Evolutionary conservation across 179 eudicot genomes (phyloP), one percentile per base, ranked within the genome.

Genomic region (Silene vulgaris): DNA sequence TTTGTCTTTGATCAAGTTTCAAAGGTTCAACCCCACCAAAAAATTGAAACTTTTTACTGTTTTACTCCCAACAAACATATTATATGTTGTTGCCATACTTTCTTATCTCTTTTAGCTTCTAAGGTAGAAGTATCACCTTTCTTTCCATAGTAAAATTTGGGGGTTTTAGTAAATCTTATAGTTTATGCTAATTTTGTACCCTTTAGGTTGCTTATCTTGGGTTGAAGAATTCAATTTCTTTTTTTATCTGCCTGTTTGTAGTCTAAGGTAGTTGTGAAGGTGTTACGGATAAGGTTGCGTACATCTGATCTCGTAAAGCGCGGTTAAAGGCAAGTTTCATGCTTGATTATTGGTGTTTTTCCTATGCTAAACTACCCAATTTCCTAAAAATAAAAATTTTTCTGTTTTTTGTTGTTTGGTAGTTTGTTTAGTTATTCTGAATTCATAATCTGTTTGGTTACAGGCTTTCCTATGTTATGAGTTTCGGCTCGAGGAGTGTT

Each of bases 391-490:
- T 2, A 0, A 9, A 3, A 45, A 45, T 9, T 57, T 62, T n/a
- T n/a, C n/a, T n/a, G n/a, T 37, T 14, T 32, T 35, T 77, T n/a
- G 30, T 21, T 56, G 20, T 69, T 70, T 60, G 45, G 74, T 48
- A 65, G 21, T 67, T 68, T 77, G 62, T 7, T n/a, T 74, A n/a
- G 32, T 65, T 43, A 77, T 30, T 74, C 69, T 69, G 72, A 17
- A 74, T 74, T 74, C 6, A 45, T 52, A 65, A 77, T 5, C 74
- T 81, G 78, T 28, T 70, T 74, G 75, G 66, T 17, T 69, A 50
- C 78, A 77, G 72, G 81, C 65, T 73, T 73, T 73, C 77, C 77
- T 80, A 67, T 76, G 74, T 61, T 73, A 45, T 21, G 73, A 45
- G 73, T 6, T n/a, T 72, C 26, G 63, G 28, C 6, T 56, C 48